Evolutionary conservation across 2,329 filamentous ascomycete genomes (phyloP).

Genomic region (Pestalotiopsis sp.): DNA sequence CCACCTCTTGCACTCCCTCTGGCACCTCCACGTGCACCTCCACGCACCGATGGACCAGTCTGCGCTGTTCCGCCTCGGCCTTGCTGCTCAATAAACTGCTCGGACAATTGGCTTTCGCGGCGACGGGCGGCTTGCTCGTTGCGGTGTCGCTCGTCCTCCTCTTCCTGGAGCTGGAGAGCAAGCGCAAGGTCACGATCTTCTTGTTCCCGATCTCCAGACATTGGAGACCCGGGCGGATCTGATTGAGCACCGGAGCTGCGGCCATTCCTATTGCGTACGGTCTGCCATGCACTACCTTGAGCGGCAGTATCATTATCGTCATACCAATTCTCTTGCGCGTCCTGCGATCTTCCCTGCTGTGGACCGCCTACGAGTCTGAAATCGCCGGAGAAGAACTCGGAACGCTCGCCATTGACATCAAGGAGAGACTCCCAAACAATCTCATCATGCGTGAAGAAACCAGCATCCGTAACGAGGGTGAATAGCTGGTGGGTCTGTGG

Average conservation of each 20-base stretch:
- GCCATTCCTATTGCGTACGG: slow-evolving; percentile 44
- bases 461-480: slow-evolving; percentile 88
- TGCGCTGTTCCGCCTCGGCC: slow-evolving; percentile 33
- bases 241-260: slow-evolving; percentile 20
- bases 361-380: slow-evolving; percentile 79
- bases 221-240: slow-evolving; percentile 22
- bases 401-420: slow-evolving; percentile 81
- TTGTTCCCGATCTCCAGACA: slow-evolving; percentile 58
- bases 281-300: slow-evolving; percentile 54
- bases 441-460: slow-evolving; percentile 84
- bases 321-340: slow-evolving; percentile 16
- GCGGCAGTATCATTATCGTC: slow-evolving; percentile 19
- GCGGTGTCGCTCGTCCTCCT: slow-evolving; percentile 82
- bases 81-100: slow-evolving; percentile 71
- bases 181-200: slow-evolving; percentile 87
- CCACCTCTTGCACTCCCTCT: slow-evolving; percentile 17
- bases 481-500: slow-evolving; percentile 75
- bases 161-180: slow-evolving; percentile 90
- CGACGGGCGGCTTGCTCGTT: slow-evolving; percentile 60
- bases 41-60: slow-evolving; percentile 21
- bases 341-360: slow-evolving; percentile 22
- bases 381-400: slow-evolving; percentile 87
- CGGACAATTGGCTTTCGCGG: slow-evolving; percentile 68
- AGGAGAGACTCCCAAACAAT: slow-evolving; percentile 95
- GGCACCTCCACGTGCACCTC: slow-evolving; percentile 12